phyloP scores from a whole-genome alignment of 805 yeast species.

The Metschnikowia vanudenii region DNA sequence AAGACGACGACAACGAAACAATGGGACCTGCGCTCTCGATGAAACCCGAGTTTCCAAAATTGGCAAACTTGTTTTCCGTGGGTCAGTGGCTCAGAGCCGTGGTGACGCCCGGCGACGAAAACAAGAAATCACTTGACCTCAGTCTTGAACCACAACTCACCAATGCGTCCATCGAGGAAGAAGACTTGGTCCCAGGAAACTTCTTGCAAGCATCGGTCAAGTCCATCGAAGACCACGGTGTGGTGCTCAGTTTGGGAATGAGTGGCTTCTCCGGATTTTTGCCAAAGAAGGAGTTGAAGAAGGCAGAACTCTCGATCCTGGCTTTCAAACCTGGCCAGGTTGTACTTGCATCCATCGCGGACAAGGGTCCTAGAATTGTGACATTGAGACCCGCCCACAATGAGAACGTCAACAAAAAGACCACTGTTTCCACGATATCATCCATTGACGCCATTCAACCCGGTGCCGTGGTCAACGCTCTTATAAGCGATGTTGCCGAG shows the following conservation, averaged over 20 bases:
- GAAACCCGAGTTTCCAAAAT: slow-evolving; percentile 52
- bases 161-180: slow-evolving; percentile 58
- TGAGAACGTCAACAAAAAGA: slow-evolving; percentile 45
- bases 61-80: slow-evolving; percentile 51
- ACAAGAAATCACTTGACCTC: slow-evolving; percentile 64
- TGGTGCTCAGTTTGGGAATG: slow-evolving; percentile 68
- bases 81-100: slow-evolving; percentile 94
- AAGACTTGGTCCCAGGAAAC: slow-evolving; percentile 62
- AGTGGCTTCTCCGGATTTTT: slow-evolving; percentile 65
- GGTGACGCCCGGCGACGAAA: slow-evolving; percentile 48
- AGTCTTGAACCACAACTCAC: slow-evolving; percentile 72
- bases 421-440: slow-evolving; percentile 51
- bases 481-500: slow-evolving; percentile 55
- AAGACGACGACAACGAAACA: slow-evolving; percentile 32
- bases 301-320: slow-evolving; percentile 36
- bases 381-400: slow-evolving; percentile 51
- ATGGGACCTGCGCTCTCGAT: slow-evolving; percentile 21
- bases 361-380: slow-evolving; percentile 54
- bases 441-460: slow-evolving; percentile 82
- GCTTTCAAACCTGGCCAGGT: slow-evolving; percentile 61
- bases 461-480: slow-evolving; percentile 76
- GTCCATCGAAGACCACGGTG: slow-evolving; percentile 92
- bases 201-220: slow-evolving; percentile 73
- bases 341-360: slow-evolving; percentile 50
- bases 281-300: slow-evolving; percentile 61